Conservation (phyloP, 2,329 filamentous ascomycete species). For the Ascochyta koolunga region DNA sequence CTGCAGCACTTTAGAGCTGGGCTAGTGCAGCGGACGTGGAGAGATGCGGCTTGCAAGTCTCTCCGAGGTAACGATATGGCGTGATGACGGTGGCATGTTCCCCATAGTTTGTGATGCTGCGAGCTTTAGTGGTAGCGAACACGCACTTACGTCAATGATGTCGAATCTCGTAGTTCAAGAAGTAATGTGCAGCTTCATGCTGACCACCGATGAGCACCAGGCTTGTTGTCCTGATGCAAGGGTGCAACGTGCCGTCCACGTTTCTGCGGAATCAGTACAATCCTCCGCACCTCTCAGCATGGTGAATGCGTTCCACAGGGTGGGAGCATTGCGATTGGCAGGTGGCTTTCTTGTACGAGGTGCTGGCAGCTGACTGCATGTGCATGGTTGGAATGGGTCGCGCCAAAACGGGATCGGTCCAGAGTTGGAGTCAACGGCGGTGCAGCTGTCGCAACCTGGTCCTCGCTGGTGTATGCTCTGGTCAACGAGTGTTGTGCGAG, state of each 20-base stretch:
- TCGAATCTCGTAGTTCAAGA: background rate
- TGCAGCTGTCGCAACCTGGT: conserved; percentile 35
- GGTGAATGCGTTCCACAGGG: conserved; percentile 27
- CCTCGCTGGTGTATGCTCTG: conserved; percentile 12
- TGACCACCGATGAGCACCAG: conserved; percentile 21
- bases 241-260: conserved; percentile 46
- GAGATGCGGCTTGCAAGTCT: conserved; percentile 1
- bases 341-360: conserved; percentile 14
- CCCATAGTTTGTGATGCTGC: background rate
- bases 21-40: too few relatives aligned
- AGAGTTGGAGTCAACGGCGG: conserved; percentile 37
- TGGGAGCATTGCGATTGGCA: conserved; percentile 32
- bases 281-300: conserved; percentile 36
- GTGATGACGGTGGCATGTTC: background rate
- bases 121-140: background rate
- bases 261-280: conserved; percentile 39
- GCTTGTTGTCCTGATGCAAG: conserved; percentile 27
- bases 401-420: conserved; percentile 38
- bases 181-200: conserved; percentile 11
- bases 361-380: conserved; percentile 24
- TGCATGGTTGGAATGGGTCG: conserved; percentile 16
- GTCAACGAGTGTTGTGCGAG: conserved; percentile 13
- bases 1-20: too few relatives aligned
- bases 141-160: conserved; percentile 1
- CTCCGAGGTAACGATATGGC: background rate